Conservation (phyloP, 2,329 filamentous ascomycete species). For the Pseudogymnoascus sp. region DNA sequence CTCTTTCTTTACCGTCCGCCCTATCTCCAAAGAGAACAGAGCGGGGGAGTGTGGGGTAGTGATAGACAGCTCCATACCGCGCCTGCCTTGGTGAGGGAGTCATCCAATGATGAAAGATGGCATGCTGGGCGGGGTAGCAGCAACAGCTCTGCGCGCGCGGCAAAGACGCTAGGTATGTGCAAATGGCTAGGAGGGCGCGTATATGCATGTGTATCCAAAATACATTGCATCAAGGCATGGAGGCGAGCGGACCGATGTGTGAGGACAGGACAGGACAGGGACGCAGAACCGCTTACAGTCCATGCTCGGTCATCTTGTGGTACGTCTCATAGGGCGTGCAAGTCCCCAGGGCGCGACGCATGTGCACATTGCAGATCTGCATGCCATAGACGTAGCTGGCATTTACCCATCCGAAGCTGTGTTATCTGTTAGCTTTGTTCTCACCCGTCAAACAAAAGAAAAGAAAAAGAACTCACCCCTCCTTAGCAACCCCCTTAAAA, state of each 20-base stretch:
- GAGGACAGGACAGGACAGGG: not conserved
- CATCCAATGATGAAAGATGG: too few species aligned
- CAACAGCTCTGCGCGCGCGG: too few species aligned
- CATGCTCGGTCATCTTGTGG: conserved; percentile 7
- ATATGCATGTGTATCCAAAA: too few species aligned
- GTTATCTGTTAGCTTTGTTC: conserved; percentile 24
- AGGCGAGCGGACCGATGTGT: not conserved
- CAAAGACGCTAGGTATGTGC: too few species aligned
- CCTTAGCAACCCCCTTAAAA: conserved; percentile 90
- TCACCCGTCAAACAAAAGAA: not conserved
- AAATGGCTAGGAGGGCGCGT: too few species aligned
- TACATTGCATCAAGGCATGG: too few species aligned
- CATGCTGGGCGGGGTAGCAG: too few species aligned
- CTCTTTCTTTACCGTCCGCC: too few species aligned
- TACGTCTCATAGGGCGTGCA: conserved; percentile 82
- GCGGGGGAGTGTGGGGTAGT: too few species aligned
- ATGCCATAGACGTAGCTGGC: conserved; percentile 94
- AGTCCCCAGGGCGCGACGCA: conserved; percentile 79
- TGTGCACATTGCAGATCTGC: conserved; percentile 79
- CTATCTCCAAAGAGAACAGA: too few species aligned
- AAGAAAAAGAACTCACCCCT: conserved; percentile 61
- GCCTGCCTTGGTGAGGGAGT: too few species aligned
- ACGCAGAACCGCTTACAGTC: not conserved
- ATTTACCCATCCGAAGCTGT: conserved; percentile 98
- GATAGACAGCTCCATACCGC: too few species aligned